Evolutionary conservation across 805 yeast genomes (phyloP), one percentile per base, ranked within the genome.

Genomic region (Schwanniomyces pseudopolymorphus): DNA sequence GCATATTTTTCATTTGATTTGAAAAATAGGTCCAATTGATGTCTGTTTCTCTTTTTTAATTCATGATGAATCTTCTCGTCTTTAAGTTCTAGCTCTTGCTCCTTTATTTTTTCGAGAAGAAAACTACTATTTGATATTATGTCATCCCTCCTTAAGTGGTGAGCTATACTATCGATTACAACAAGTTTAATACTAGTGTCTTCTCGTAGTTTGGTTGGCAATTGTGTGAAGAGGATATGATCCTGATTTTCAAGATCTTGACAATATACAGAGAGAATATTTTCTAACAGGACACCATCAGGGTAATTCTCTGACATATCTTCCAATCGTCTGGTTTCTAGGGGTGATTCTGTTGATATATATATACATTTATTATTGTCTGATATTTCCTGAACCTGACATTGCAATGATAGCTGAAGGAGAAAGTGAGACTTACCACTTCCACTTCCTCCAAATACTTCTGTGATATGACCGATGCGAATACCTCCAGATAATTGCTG

Each of bases 361-460:
- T 77, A 85, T n/a, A 90, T 78, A n/a, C 60, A 53, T 47, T 45
- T 52, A 28, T 44, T 38, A 17, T 40, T 37, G 9, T 27, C 2
- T 8, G 14, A 8, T 21, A 44, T 26, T 16, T 27, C 14, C 5
- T 14, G n/a, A 10, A 49, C 16, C 52, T 84, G 89, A 10, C 84
- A 80, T 2, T 82, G 67, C 3, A 82, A 67, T 1, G 86, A 73
- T 43, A 90, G 56, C 52, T 85, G 92, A 69, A 84, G 75, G 21
- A 87, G 66, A 3, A 91, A 66, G 54, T 91, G 95, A 0, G 97
- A 84, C 58, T 92, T 92, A 0, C 97, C 98, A 0, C 87, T 77
- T 0, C 95, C 87, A 42, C 95, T 82, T 21, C 85, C 86, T 0
- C 98, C 98, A 54, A 82, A 83, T 3, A 92, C 60, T 66, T 91